Evolutionary conservation across 176 grass and related monocot species (phyloP).

Genomic region (Typha latifolia): DNA sequence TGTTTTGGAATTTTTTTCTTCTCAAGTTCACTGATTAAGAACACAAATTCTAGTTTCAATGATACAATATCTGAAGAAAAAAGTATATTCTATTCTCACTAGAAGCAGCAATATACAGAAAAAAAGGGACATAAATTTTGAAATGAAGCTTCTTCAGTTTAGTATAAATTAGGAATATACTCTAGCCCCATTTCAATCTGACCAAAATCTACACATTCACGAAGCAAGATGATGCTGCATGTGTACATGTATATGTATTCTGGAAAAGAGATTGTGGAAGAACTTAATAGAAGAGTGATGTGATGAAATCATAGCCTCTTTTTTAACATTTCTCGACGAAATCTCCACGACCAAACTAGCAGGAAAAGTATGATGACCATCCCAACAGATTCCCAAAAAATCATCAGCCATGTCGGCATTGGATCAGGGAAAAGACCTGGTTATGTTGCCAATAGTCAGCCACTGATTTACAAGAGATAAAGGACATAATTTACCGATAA

Average conservation of each 20-base stretch:
- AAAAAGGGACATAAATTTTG: too few relatives aligned
- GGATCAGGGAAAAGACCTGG: constrained; percentile 75
- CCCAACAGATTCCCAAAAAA: constrained; percentile 50
- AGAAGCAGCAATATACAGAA: too few relatives aligned
- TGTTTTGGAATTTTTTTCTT: too few relatives aligned
- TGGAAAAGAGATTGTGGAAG: not conserved
- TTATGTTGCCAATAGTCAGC: not conserved
- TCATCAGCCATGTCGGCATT: constrained; percentile 72
- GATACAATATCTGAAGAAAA: too few relatives aligned
- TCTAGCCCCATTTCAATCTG: not conserved
- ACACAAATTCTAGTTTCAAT: too few relatives aligned
- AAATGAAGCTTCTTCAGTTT: too few relatives aligned
- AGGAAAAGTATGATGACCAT: constrained; percentile 43
- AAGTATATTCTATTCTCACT: too few relatives aligned
- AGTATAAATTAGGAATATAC: not conserved
- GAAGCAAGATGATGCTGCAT: not conserved
- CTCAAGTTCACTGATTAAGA: too few relatives aligned
- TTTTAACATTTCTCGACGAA: constrained; percentile 49
- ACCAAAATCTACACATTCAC: not conserved
- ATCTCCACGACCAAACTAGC: constrained; percentile 70
- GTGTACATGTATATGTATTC: not conserved
- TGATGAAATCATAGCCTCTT: constrained; percentile 43
- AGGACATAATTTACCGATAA: not conserved
- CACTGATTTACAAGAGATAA: constrained; percentile 3
- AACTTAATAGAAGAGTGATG: not conserved